Evolutionary conservation across 768 basidiomycete genomes (phyloP).

Genomic region (Pulveroboletus ravenelii): DNA sequence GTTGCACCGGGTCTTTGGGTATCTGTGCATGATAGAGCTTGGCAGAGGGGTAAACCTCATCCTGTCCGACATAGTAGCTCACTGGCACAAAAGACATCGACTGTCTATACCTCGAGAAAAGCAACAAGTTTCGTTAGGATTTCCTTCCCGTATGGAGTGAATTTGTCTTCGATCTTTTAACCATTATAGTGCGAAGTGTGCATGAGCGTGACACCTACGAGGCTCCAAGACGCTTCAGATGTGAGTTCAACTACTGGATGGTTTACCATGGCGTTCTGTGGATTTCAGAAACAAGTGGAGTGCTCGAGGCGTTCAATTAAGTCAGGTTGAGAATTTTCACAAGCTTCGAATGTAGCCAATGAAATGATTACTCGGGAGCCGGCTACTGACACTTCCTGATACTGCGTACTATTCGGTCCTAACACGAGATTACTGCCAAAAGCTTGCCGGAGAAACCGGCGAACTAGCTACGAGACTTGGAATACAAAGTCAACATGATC

Average conservation of each 20-base stretch:
- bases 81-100: neutral
- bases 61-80: constrained; percentile 40
- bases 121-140: constrained; percentile 75
- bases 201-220: constrained; percentile 45
- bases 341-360: no score
- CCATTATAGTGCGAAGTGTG: constrained; percentile 1
- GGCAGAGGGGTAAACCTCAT: constrained; percentile 81
- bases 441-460: neutral
- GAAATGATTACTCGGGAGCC: neutral
- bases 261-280: constrained; percentile 39
- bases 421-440: neutral
- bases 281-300: neutral
- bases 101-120: constrained; percentile 69
- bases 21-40: constrained; percentile 78
- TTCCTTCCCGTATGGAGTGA: constrained; percentile 86
- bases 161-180: constrained; percentile 80
- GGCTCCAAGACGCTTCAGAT: constrained; percentile 81
- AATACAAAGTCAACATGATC: constrained; percentile 6
- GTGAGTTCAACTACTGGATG: constrained; percentile 78
- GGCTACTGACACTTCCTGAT: constrained; percentile 10
- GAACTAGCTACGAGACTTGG: constrained; percentile 3
- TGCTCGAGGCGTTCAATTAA: no score
- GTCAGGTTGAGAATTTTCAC: no score
- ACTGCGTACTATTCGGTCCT: neutral
- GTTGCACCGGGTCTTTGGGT: constrained; percentile 62